Evolutionary conservation across 2,329 filamentous ascomycete genomes (phyloP).

Genomic region (Aspergillus caelatus): DNA sequence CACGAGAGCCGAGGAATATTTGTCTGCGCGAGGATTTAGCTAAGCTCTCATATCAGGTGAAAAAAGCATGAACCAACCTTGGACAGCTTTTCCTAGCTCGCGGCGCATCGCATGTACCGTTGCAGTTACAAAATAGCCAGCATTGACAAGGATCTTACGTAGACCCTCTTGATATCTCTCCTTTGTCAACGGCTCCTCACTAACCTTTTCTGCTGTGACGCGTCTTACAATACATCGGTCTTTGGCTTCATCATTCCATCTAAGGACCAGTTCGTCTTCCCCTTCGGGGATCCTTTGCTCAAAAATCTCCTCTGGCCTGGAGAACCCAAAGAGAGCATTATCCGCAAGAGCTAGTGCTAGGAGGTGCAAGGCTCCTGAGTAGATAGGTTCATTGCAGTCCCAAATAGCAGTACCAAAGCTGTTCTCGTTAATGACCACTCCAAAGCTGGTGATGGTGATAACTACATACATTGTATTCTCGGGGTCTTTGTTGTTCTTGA

Average conservation of each 20-base stretch:
- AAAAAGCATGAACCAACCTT: too few relatives aligned
- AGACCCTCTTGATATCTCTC: conserved; percentile 7
- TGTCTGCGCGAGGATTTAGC: too few relatives aligned
- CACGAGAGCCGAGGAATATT: not conserved
- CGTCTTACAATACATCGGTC: conserved; percentile 11
- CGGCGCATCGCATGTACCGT: conserved; percentile 10
- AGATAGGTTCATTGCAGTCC: conserved; percentile 10
- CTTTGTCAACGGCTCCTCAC: conserved; percentile 10
- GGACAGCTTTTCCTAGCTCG: conserved; percentile 4
- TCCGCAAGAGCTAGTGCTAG: conserved; percentile 9
- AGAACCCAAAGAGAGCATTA: conserved; percentile 8
- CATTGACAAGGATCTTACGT: conserved; percentile 6
- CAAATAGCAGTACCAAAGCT: conserved; percentile 6
- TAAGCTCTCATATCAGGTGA: too few relatives aligned
- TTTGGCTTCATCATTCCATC: conserved; percentile 12
- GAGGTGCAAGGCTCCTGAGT: conserved; percentile 4
- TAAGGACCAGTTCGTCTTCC: conserved; percentile 8
- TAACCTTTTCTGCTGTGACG: conserved; percentile 6
- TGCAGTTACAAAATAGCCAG: conserved; percentile 10
- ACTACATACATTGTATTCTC: not conserved
- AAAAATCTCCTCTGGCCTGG: conserved; percentile 10
- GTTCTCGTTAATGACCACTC: too few relatives aligned
- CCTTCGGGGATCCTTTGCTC: conserved; percentile 15
- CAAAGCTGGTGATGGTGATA: too few relatives aligned
- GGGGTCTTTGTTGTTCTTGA: conserved; percentile 8